A percentile compares a stretch with the other conserved stretches of the same genome.
phyloP scores from a whole-genome alignment of 73 alveolate genomes.

The Paramecium sonneborni region DNA sequence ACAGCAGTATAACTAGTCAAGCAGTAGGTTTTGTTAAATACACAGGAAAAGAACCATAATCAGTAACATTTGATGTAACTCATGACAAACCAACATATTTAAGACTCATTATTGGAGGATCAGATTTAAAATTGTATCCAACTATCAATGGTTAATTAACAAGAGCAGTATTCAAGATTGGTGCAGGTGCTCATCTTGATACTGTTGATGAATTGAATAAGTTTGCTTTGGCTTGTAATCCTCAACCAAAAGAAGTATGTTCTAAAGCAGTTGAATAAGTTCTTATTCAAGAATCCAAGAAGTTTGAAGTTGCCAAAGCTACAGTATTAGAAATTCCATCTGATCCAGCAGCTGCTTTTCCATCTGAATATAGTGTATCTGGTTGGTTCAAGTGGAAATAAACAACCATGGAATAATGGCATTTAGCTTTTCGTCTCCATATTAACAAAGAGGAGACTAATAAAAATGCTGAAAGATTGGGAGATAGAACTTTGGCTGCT shows the following conservation, averaged over 20 bases:
- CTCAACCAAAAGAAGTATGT: constrained; percentile 18
- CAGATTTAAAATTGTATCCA: constrained; percentile 50
- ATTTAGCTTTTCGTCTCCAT: constrained; percentile 43
- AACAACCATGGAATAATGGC: constrained; percentile 37
- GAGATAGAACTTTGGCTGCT: constrained; percentile 54
- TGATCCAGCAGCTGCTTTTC: constrained; percentile 7
- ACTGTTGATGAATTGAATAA: background rate
- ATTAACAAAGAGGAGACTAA: constrained; percentile 19
- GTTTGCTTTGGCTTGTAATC: constrained; percentile 43
- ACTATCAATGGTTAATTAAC: constrained; percentile 34
- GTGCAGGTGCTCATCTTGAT: constrained; percentile 21
- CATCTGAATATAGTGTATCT: background rate
- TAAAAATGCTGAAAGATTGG: constrained; percentile 43
- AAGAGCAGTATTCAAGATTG: constrained; percentile 49
- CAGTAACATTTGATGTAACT: background rate
- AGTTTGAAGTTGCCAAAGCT: background rate
- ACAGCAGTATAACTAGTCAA: background rate
- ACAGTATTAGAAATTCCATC: constrained; percentile 21
- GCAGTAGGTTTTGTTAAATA: constrained; percentile 29
- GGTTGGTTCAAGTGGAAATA: constrained; percentile 54
- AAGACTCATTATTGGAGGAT: constrained; percentile 39
- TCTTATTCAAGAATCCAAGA: constrained; percentile 17
- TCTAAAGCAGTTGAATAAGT: background rate
- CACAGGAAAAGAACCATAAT: background rate
- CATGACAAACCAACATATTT: constrained; percentile 42